A percentile compares a stretch with the other conserved stretches of the same genome.
Evolutionary conservation across 2,329 filamentous ascomycete genomes (phyloP).

Genomic region (Alternaria angustiovoidea): DNA sequence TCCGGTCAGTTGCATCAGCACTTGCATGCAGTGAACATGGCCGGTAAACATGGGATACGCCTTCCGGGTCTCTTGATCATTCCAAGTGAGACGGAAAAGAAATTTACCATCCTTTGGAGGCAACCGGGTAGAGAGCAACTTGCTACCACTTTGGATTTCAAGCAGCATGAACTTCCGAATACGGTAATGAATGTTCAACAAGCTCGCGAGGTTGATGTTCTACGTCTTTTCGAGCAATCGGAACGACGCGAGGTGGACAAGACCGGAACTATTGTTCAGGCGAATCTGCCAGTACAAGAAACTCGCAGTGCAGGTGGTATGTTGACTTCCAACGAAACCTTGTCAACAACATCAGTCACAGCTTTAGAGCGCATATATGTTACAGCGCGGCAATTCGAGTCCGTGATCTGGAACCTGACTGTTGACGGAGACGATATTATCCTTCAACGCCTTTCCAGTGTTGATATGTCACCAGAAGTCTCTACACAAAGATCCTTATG

Average conservation of each 20-base stretch:
- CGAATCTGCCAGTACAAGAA: too few relatives aligned
- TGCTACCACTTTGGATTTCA: too few relatives aligned
- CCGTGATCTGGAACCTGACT: neutral
- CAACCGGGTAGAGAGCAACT: neutral
- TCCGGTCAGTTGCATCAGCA: neutral
- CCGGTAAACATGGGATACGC: neutral
- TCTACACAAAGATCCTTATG: neutral
- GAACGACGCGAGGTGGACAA: too few relatives aligned
- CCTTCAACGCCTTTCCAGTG: neutral
- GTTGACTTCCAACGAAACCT: accelerated
- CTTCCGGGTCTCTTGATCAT: neutral
- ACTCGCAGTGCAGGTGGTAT: too few relatives aligned
- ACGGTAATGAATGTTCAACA: too few relatives aligned
- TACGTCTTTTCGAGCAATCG: too few relatives aligned
- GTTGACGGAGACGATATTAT: neutral
- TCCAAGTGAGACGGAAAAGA: neutral
- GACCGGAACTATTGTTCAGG: too few relatives aligned
- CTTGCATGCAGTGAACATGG: neutral
- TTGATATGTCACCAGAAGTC: accelerated
- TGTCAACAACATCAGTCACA: accelerated
- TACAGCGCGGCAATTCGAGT: accelerated
- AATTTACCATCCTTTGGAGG: accelerated
- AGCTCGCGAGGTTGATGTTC: too few relatives aligned
- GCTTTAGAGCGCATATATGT: accelerated
- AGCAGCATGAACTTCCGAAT: too few relatives aligned